Evolutionary conservation across 768 basidiomycete genomes (phyloP).

Genomic region (Tephrocybe rancida): DNA sequence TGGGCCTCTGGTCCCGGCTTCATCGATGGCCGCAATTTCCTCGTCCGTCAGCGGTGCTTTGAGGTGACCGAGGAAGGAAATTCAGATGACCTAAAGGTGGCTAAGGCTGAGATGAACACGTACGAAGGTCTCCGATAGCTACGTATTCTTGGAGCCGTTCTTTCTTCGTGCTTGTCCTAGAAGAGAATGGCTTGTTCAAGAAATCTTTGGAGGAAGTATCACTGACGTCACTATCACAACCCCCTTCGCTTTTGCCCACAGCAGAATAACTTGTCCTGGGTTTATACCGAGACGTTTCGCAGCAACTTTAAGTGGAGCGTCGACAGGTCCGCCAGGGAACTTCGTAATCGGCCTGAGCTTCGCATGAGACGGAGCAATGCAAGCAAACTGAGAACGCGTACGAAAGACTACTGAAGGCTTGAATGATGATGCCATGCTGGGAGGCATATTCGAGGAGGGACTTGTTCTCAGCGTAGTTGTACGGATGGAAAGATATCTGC

Average conservation of each 20-base stretch:
- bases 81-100: background rate
- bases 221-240: slow-evolving; percentile 68
- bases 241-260: slow-evolving; percentile 71
- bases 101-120: slow-evolving; percentile 3
- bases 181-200: background rate
- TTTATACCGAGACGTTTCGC: slow-evolving; percentile 56
- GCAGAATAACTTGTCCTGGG: slow-evolving; percentile 65
- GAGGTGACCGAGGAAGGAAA: background rate
- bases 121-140: slow-evolving; percentile 57
- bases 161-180: slow-evolving; percentile 61
- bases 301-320: slow-evolving; percentile 51
- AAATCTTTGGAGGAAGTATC: background rate
- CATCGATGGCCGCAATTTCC: slow-evolving; percentile 66
- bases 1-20: slow-evolving; percentile 58
- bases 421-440: slow-evolving; percentile 52
- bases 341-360: slow-evolving; percentile 51
- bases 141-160: slow-evolving; percentile 70
- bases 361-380: background rate
- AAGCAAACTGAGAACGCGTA: slow-evolving; percentile 26
- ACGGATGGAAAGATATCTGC: slow-evolving; percentile 60
- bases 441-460: slow-evolving; percentile 48
- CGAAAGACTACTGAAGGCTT: slow-evolving; percentile 59
- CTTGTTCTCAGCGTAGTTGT: slow-evolving; percentile 53
- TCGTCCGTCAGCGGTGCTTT: slow-evolving; percentile 54
- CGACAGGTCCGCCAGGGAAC: slow-evolving; percentile 67